phyloP scores from a whole-genome alignment of 2,329 filamentous ascomycete genomes.

The Trichoderma koningiopsis region DNA sequence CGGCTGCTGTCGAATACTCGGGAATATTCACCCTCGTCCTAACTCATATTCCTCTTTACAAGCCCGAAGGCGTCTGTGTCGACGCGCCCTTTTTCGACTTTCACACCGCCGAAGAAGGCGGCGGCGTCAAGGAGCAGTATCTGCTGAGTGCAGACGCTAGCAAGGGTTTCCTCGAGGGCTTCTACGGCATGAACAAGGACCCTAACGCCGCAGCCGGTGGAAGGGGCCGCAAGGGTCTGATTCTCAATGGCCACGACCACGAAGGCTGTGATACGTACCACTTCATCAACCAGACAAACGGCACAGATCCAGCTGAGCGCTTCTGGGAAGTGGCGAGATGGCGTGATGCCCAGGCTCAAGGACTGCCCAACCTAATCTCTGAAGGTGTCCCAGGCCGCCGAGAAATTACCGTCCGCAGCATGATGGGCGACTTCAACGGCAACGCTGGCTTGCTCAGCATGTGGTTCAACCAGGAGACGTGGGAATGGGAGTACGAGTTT shows the following conservation, averaged over 20 bases:
- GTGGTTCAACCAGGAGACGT: conserved; percentile 77
- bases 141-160: conserved; percentile 75
- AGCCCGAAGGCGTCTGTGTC: conserved; percentile 77
- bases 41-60: conserved; percentile 91
- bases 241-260: conserved; percentile 94
- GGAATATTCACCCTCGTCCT: conserved; percentile 80
- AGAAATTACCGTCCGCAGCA: conserved; percentile 91
- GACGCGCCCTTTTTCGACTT: conserved; percentile 85
- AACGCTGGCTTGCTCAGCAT: conserved; percentile 85
- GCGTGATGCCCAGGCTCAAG: conserved; percentile 45
- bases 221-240: conserved; percentile 70
- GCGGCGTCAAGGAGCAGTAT: conserved; percentile 86
- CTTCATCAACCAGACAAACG: conserved; percentile 67
- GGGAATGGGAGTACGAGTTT: conserved; percentile 84
- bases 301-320: conserved; percentile 43
- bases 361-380: conserved; percentile 39
- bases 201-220: conserved; percentile 60
- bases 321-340: conserved; percentile 56
- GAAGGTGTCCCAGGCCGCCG: conserved; percentile 64
- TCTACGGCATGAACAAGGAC: conserved; percentile 76
- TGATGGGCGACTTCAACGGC: conserved; percentile 97
- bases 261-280: conserved; percentile 91
- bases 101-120: conserved; percentile 64
- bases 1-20: conserved; percentile 60
- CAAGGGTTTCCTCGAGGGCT: conserved; percentile 75